Evolutionary conservation across 495 filamentous ascomycete species (phyloP), one percentile per base, ranked within the genome.

Genomic region (Penicillium diatomitis): DNA sequence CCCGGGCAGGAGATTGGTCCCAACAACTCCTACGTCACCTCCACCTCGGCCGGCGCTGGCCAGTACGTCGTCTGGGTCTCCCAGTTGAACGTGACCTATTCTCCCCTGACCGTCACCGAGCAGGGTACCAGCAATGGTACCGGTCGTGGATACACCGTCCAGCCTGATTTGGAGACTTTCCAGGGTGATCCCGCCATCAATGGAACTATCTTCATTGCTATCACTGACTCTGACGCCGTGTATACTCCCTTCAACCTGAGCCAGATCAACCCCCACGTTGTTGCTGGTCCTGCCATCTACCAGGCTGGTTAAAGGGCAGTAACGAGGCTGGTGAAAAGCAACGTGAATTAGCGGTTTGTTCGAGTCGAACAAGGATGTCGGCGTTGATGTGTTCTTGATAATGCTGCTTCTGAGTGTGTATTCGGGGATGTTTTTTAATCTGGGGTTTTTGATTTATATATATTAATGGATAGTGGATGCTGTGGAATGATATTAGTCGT

Each of bases 21-120:
- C 2, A 90, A 96, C 60, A 85, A 85, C 60, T 83, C 75, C 55
- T 95, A 95, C 57, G 56, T 88, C 12, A 95, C 90, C 0, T 67
- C 75, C 5, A 76, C 74, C 2, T 53, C 53, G 8, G 86, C 83
- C 4, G 76, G 77, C 1, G 51, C 58, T 3, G 83, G 87, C 0
- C 62, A 63, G 37, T 96, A 75, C 36, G 90, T 90, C 2, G 77
- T 77, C 0, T 96, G 87, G 88, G 78, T 85, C 6, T 74, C 69
- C n/a, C 89, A 94, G 76, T 68, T 94, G 32, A 95, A 96, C 53
- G 72, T 88, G 28, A 95, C 89, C 0, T 94, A 94, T 63, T 80
- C 87, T 2, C 72, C 82, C 1, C 64, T 95, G 52, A 75, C 64
- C 4, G 59, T 83, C 44, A 80, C 77, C 46, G 9, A 30, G 3